These are phyloP conservation scores for Boletus subcaerulescens DNA, from an alignment of 768 basidiomycete species.

Conservation along the genomic window DNA sequence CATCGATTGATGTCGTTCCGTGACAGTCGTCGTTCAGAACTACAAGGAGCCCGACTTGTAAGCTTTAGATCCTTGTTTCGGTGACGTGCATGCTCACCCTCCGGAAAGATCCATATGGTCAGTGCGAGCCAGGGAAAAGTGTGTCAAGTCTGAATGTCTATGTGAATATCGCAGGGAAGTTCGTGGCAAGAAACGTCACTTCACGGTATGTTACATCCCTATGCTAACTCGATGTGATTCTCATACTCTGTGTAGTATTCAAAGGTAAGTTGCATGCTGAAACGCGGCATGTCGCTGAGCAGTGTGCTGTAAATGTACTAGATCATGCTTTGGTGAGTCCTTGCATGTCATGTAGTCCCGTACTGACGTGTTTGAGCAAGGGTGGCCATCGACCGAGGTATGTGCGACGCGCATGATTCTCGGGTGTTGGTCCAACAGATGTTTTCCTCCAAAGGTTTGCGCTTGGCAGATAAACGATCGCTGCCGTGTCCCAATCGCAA, in stretches of 20 bases:
- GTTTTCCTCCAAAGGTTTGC: slow-evolving; percentile 50
- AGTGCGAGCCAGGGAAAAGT: slow-evolving; percentile 34
- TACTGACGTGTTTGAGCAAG: slow-evolving; percentile 36
- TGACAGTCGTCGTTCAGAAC: slow-evolving; percentile 68
- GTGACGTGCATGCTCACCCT: slow-evolving; percentile 2
- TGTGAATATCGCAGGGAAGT: slow-evolving; percentile 68
- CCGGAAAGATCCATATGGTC: slow-evolving; percentile 73
- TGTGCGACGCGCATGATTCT: background rate
- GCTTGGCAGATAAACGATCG: slow-evolving; percentile 92
- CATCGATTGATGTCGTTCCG: background rate
- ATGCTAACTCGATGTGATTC: background rate
- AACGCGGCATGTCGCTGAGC: slow-evolving; percentile 4
- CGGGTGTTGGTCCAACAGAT: background rate
- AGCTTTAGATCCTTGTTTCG: slow-evolving; percentile 25
- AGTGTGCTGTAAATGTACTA: slow-evolving; percentile 25
- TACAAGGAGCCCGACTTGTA: slow-evolving; percentile 78
- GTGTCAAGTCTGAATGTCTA: slow-evolving; percentile 22
- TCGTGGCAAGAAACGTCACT: slow-evolving; percentile 77
- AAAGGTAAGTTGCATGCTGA: slow-evolving; percentile 47
- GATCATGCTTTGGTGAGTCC: slow-evolving; percentile 84
- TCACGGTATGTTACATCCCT: slow-evolving; percentile 56
- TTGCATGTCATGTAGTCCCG: background rate
- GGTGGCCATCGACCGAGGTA: slow-evolving; percentile 93
- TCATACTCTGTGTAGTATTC: slow-evolving; percentile 53
- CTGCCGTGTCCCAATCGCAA: slow-evolving; percentile 75